Percentiles rank a stretch among this genome's conserved stretches.
Evolutionary conservation across 306 rosid genomes (phyloP).

Genomic region (Trifolium subterraneum): DNA sequence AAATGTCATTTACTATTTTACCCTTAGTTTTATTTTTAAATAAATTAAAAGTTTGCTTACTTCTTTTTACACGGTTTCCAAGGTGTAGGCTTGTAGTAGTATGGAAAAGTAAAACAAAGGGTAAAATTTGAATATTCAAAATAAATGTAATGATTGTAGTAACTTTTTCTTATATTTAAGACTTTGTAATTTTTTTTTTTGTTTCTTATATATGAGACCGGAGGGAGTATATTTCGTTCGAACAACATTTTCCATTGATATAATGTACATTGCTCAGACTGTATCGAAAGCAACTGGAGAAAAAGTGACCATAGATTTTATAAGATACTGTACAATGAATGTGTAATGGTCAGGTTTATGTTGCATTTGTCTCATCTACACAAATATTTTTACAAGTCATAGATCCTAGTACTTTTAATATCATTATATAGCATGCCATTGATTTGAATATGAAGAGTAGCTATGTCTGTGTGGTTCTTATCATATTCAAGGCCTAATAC

Average conservation of each 20-base stretch:
- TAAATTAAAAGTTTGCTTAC: too few relatives aligned
- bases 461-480: conserved; percentile 26
- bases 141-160: too few relatives aligned
- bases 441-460: conserved; percentile 31
- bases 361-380: conserved; percentile 42
- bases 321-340: conserved; percentile 23
- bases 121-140: too few relatives aligned
- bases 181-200: too few relatives aligned
- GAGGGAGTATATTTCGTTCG: not conserved
- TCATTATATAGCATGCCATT: conserved; percentile 19
- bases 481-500: conserved; percentile 75
- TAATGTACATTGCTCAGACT: conserved; percentile 33
- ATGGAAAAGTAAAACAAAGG: too few relatives aligned
- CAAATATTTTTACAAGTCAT: conserved; percentile 33
- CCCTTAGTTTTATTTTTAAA: too few relatives aligned
- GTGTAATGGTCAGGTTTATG: conserved; percentile 22
- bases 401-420: conserved; percentile 14
- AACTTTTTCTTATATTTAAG: too few relatives aligned
- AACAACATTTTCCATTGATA: conserved; percentile 14
- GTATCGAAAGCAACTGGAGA: not conserved
- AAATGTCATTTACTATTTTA: too few relatives aligned
- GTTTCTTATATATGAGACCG: too few relatives aligned
- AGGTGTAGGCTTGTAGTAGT: too few relatives aligned
- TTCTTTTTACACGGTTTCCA: too few relatives aligned
- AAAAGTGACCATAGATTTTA: not conserved